These are phyloP conservation scores for Coemansia sp. DNA, from an alignment of 192 early-diverging fungal genomes.

Conservation along the genomic window DNA sequence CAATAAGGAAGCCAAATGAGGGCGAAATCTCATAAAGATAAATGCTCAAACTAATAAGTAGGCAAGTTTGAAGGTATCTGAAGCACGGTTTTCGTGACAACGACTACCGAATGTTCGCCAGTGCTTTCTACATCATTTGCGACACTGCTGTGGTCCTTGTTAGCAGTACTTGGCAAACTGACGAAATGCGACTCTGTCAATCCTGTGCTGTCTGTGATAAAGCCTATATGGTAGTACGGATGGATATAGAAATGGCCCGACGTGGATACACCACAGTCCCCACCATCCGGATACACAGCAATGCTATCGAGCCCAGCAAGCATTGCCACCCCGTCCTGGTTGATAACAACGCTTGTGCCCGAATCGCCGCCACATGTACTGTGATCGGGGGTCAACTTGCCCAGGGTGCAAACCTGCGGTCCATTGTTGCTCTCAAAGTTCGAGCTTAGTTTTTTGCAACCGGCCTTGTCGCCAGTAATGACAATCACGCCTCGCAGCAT, in stretches of 20 bases:
- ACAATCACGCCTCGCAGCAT: conserved; percentile 34
- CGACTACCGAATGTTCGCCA: background rate
- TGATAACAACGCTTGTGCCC: conserved; percentile 34
- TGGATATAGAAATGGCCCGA: conserved; percentile 44
- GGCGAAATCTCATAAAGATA: background rate
- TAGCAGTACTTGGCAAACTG: background rate
- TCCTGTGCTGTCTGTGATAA: conserved; percentile 33
- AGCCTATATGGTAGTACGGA: conserved; percentile 37
- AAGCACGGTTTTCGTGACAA: background rate
- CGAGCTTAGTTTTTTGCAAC: conserved; percentile 12
- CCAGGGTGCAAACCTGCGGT: conserved; percentile 37
- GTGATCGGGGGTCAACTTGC: conserved; percentile 19
- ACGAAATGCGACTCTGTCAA: conserved; percentile 14
- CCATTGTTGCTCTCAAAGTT: conserved; percentile 27
- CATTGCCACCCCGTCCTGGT: conserved; percentile 1
- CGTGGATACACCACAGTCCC: conserved; percentile 16
- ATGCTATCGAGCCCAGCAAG: conserved; percentile 40
- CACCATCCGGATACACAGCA: conserved; percentile 7
- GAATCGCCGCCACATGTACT: conserved; percentile 42
- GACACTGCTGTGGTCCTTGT: background rate
- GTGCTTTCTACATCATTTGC: background rate
- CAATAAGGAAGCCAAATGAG: background rate
- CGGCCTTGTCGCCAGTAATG: conserved; percentile 15
- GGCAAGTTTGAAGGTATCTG: background rate
- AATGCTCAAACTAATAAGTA: background rate